These are phyloP conservation scores for Phytophthora nicotianae DNA, from an alignment of 352 stramenopile genomes.

Conservation along the genomic window DNA sequence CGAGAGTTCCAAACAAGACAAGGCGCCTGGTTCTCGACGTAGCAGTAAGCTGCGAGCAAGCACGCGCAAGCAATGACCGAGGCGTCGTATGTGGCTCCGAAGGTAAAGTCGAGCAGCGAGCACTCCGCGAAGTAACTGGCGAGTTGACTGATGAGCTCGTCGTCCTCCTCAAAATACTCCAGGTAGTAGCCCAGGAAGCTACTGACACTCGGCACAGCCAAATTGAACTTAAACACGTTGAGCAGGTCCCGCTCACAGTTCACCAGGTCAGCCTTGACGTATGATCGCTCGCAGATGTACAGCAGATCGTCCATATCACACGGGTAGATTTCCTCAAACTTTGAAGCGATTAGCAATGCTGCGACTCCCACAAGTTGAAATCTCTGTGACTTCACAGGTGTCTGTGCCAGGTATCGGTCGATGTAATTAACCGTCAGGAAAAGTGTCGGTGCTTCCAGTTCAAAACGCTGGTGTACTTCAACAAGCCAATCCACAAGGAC, in stretches of 20 bases:
- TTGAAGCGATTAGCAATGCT: slow-evolving; percentile 95
- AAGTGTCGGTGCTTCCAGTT: slow-evolving; percentile 96
- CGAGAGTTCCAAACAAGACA: slow-evolving; percentile 51
- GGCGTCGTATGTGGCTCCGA: slow-evolving; percentile 53
- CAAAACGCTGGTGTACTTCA: slow-evolving; percentile 99
- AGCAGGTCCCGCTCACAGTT: slow-evolving; percentile 95
- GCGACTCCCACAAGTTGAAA: slow-evolving; percentile 98
- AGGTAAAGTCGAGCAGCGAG: slow-evolving; percentile 59
- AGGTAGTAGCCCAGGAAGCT: slow-evolving; percentile 96
- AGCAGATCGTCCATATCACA: slow-evolving; percentile 97
- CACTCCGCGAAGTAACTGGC: slow-evolving; percentile 67
- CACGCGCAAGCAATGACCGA: slow-evolving; percentile 55
- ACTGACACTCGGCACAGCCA: slow-evolving; percentile 95
- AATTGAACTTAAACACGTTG: slow-evolving; percentile 94
- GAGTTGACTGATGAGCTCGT: slow-evolving; percentile 46
- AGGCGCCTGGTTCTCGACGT: slow-evolving; percentile 45
- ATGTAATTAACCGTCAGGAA: slow-evolving; percentile 99
- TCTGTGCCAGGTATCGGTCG: slow-evolving; percentile 95
- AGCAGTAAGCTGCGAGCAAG: slow-evolving; percentile 59
- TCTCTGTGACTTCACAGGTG: slow-evolving; percentile 90
- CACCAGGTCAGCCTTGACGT: slow-evolving; percentile 82
- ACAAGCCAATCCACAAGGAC: slow-evolving; percentile 84
- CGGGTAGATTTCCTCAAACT: slow-evolving; percentile 99
- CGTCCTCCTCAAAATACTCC: slow-evolving; percentile 66
- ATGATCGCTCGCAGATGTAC: slow-evolving; percentile 98